Base-by-base conservation (phyloP, 192 early-diverging fungal genomes). In the Coemansia sp. region DNA sequence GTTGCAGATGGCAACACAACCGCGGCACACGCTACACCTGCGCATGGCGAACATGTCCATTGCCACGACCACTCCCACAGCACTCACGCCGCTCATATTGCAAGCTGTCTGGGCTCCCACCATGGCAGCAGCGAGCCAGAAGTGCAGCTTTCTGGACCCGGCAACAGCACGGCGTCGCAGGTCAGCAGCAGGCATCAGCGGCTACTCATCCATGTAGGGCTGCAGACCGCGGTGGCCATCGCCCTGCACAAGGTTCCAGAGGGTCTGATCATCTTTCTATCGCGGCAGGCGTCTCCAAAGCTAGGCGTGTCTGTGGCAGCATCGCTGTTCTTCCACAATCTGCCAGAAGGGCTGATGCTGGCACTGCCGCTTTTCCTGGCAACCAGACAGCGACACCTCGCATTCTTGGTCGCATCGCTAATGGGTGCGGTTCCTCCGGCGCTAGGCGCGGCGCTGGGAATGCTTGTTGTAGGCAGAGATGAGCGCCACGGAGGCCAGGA, bases 181-280 rank as follows among this genome's bases (percentile, higher is more conserved):
- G 45, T 74, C 53, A 80, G 78, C 69, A 74, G 51, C 51, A 61
- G 59, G 5, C 73, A 81, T 57, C 69, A 75, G 20, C 68, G 67
- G 33, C 68, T 70, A 17, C 57, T 85, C 18, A 56, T 81, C 35
- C 65, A 65, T 43, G 73, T 81, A 11, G 84, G 78, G 18, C 53
- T 85, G 48, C 79, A 79, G 54, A 85, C 78, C 12, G 83, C 78
- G 6, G 70, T 81, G 14, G 78, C 83, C 7, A 77, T 85, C 18
- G 74, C 78, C 18, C 62, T 85, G 45, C 83, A 85, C 70, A 85
- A 85, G 68, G 56, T 85, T 12, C 83, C 83, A 0, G 83, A 85
- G 58, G 83, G 83, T 28, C 66, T 85, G 65, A 74, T 79, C 6
- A 80, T 77, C 65, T 85, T 67, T 51, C 45, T 81, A 20, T 75